Evolutionary conservation across 2,329 filamentous ascomycete species (phyloP).

Genomic region (Rutstroemia sp.): DNA sequence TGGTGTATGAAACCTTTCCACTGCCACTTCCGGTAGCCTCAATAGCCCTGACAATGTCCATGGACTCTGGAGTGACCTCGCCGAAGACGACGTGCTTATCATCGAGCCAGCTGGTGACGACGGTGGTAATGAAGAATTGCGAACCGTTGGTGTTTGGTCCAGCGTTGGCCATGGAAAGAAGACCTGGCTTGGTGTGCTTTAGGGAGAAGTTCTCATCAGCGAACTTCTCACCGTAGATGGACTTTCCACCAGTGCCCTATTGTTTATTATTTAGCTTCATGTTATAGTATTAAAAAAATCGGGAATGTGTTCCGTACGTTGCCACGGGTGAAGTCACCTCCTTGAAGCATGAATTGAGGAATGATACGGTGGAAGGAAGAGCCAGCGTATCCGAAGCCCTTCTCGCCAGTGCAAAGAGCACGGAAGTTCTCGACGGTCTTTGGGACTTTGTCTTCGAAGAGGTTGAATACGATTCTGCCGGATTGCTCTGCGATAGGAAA

Average conservation of each 20-base stretch:
- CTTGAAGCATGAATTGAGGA: constrained; percentile 90
- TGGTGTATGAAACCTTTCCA: constrained; percentile 48
- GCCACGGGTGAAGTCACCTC: constrained; percentile 87
- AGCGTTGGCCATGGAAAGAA: constrained; percentile 93
- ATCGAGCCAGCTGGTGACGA: constrained; percentile 89
- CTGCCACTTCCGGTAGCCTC: constrained; percentile 51
- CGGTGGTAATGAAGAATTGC: constrained; percentile 97
- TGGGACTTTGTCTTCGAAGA: constrained; percentile 70
- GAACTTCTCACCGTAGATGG: constrained; percentile 94
- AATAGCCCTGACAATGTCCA: constrained; percentile 51
- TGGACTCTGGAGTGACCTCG: constrained; percentile 45
- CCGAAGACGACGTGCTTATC: constrained; percentile 95
- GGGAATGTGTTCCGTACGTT: constrained; percentile 54
- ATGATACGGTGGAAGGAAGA: constrained; percentile 92
- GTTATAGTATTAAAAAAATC: constrained; percentile 13
- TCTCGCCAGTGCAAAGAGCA: constrained; percentile 75
- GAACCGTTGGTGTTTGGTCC: constrained; percentile 97
- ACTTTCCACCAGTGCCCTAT: constrained; percentile 79
- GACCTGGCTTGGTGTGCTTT: constrained; percentile 67
- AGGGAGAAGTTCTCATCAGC: constrained; percentile 82
- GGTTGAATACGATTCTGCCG: constrained; percentile 82
- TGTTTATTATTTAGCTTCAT: constrained; percentile 49
- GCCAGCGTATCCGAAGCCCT: constrained; percentile 75
- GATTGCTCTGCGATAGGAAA: constrained; percentile 43
- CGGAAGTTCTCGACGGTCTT: constrained; percentile 98